phyloP scores from a whole-genome alignment of 1,139 yeast species.

The Lodderomyces pseudojiufengensis region DNA sequence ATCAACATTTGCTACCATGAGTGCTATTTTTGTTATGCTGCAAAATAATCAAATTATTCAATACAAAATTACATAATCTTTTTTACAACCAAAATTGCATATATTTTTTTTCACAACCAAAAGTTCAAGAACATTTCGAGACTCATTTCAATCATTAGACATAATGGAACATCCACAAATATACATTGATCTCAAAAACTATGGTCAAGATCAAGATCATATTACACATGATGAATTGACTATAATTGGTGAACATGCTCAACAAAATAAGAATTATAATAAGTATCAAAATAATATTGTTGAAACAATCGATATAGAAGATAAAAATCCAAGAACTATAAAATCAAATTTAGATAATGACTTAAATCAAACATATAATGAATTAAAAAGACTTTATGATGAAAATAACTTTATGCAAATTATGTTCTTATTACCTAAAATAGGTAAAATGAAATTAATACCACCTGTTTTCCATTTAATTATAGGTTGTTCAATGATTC shows the following conservation, averaged over 20 bases:
- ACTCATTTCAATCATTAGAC: no score
- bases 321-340: background rate
- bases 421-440: slow-evolving; percentile 9
- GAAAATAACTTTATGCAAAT: slow-evolving; percentile 8
- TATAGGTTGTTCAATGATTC: slow-evolving; percentile 11
- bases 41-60: no score
- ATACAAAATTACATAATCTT: no score
- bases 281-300: background rate
- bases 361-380: slow-evolving; percentile 1
- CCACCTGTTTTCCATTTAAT: slow-evolving; percentile 10
- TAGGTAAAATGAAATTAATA: slow-evolving; percentile 5
- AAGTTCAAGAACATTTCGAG: no score
- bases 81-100: no score
- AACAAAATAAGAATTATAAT: background rate
- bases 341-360: background rate
- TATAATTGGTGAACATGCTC: no score
- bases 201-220: background rate
- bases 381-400: slow-evolving; percentile 6
- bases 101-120: no score
- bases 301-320: background rate
- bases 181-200: background rate
- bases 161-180: slow-evolving; percentile 1
- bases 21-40: no score
- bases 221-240: no score
- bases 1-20: no score